Evolutionary conservation across 345 rosid genomes (phyloP).

Genomic region (Aquilaria yunnanensis): DNA sequence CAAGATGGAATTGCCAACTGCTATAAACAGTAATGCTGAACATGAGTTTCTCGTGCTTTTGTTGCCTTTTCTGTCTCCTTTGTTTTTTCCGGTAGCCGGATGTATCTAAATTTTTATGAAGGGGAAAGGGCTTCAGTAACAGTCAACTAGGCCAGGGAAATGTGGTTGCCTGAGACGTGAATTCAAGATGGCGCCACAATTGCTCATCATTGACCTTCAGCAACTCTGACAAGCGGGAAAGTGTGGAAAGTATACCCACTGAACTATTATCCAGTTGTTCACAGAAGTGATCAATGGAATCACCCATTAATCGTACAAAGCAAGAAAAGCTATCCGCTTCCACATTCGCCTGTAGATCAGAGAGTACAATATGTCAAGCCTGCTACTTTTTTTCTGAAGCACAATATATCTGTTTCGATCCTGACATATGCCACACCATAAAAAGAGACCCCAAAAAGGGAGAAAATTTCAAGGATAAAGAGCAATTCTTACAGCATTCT

Average conservation of each 20-base stretch:
- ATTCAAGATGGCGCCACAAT: conserved; percentile 64
- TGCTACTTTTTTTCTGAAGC: background rate
- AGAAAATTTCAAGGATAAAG: conserved; percentile 6
- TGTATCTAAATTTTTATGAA: no score
- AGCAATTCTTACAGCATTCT: conserved; percentile 46
- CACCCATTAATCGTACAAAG: conserved; percentile 52
- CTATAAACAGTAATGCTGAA: no score
- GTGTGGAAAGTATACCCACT: conserved; percentile 59
- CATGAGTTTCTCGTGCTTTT: no score
- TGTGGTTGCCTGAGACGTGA: conserved; percentile 40
- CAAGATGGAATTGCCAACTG: background rate
- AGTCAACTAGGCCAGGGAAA: no score
- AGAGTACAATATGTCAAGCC: background rate
- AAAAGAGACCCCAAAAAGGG: background rate
- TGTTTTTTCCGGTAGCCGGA: no score
- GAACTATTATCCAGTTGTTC: conserved; percentile 66
- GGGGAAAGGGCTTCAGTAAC: background rate
- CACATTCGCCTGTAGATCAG: conserved; percentile 39
- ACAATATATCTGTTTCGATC: background rate
- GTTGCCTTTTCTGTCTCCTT: no score
- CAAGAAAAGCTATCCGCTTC: conserved; percentile 68
- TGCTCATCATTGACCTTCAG: conserved; percentile 57
- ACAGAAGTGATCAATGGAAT: conserved; percentile 72
- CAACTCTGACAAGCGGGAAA: conserved; percentile 48
- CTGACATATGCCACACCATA: background rate